Evolutionary conservation across 768 basidiomycete genomes (phyloP), one percentile per base, ranked within the genome.

Genomic region (Suillus brevipes): DNA sequence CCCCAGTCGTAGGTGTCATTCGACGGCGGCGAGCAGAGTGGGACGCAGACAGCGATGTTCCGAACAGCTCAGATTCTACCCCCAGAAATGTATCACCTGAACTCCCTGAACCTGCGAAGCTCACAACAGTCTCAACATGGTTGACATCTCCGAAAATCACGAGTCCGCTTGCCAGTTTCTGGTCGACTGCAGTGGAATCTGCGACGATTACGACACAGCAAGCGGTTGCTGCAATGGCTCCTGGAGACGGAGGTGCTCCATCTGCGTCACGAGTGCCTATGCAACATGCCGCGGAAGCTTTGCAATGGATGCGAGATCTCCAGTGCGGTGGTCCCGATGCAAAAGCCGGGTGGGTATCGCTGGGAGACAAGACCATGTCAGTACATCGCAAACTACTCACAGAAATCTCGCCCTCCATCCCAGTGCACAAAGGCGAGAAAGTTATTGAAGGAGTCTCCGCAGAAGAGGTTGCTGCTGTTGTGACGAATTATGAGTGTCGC

Each of bases 361-460:
- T 95, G 36, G 85, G 84, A 59, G 91, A 93, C 64, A 91, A 91
- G 68, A 92, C 88, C 7, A 77, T 95, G 40, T 80, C 89, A 4
- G 83, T 97, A 18, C 87, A 92, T 66, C 88, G 89, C 71, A 91
- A 90, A 72, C 75, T 89, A n/a, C 84, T 87, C 8, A 83, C 91
- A 0, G 88, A 90, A 62, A 84, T 97, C 7, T 97, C 94, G 6
- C 82, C 90, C 1, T 80, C 86, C 61, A 87, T 95, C 38, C 94
- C 94, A 0, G 87, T 99, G 4, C 90, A 94, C 75, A 90, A 89
- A 69, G 95, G 92, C 0, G 88, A 90, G 72, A 92, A 93, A 77
- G 94, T 98, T 66, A 89, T 99, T 59, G 92, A 98, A 73, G 95
- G 95, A 4, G 86, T 96, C 13, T 92, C 94, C 1, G 95, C 95